Base-by-base conservation (phyloP, 257 asterid species). In the Nicotiana paniculata region DNA sequence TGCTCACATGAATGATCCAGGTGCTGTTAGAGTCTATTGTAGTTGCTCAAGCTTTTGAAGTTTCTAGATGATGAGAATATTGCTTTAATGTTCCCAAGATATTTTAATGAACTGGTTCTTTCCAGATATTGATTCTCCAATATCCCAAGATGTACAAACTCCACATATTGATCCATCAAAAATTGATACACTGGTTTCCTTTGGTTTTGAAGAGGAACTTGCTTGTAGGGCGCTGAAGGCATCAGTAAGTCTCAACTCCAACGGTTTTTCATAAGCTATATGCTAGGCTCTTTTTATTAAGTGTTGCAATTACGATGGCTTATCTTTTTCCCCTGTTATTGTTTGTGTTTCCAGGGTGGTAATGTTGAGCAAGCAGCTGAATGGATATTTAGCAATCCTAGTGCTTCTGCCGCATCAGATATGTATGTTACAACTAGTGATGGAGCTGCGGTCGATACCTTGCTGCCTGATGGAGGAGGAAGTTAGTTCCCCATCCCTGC, bases 401-500 rank as follows among this genome's bases (percentile, higher is more conserved):
- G 81, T 67, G 92, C 93, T 76, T 61, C 90, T 82, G 88, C 82
- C 48, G 69, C 88, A 58, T 72, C 97, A 46, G 88, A 80, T 77
- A 90, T 89, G 95, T 93, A 91, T 75, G 80, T 87, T 51, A 81
- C 92, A 58, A 90, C 94, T 51, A 89, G 97, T 82, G 87, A 87
- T 68, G 91, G 89, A 64, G 87, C 85, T 80, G 77, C 86, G 69
- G 86, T 55, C 15, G 97, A 90, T 76, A 85, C 88, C 70, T 85
- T 90, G 77, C 82, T 96, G 70, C 97, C 99, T 37, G 99, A 96
- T 83, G 98, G 99, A 89, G 90, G 87, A 85, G 99, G 99, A 90
- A 93, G 99, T 96, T 30, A 92, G 98, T 91, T 79, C 53, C 82
- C 82, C 57, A 4, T 69, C 75, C 63, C 86, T 32, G 32, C 5